These are phyloP conservation scores for Hemileccinum impolitum DNA, from an alignment of 768 basidiomycete genomes.

Conservation along the genomic window DNA sequence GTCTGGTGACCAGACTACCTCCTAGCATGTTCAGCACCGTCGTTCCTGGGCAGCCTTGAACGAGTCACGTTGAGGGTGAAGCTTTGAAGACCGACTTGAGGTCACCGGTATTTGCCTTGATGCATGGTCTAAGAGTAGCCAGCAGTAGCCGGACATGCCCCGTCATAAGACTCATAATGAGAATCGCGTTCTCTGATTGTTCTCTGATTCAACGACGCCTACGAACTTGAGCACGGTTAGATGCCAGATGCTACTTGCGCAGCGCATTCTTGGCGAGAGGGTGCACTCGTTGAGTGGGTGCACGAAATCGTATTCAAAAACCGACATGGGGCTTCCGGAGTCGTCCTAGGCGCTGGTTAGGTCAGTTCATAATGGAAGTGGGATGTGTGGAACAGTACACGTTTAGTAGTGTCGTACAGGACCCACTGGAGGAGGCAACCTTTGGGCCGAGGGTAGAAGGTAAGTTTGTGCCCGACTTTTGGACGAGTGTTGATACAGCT, in stretches of 20 bases:
- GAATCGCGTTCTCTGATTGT: slow-evolving; percentile 75
- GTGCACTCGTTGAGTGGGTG: slow-evolving; percentile 52
- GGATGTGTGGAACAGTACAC: slow-evolving; percentile 47
- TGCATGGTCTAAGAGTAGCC: no score
- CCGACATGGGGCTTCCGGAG: slow-evolving; percentile 71
- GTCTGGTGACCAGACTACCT: no score
- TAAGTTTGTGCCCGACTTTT: slow-evolving; percentile 86
- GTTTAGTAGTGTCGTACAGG: slow-evolving; percentile 83
- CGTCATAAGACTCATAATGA: slow-evolving; percentile 96
- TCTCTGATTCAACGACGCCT: slow-evolving; percentile 90
- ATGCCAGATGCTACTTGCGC: slow-evolving; percentile 86
- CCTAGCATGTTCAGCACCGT: no score
- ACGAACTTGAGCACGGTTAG: slow-evolving; percentile 96
- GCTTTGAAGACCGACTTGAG: no score
- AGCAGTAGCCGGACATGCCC: slow-evolving; percentile 84
- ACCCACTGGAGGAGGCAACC: slow-evolving; percentile 73
- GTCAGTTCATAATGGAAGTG: slow-evolving; percentile 9
- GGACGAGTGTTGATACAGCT: slow-evolving; percentile 86
- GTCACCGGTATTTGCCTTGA: no score
- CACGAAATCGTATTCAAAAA: slow-evolving; percentile 88
- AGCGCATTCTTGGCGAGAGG: slow-evolving; percentile 86
- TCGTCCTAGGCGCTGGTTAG: slow-evolving; percentile 66
- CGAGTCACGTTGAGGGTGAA: no score
- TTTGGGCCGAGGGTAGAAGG: slow-evolving; percentile 83
- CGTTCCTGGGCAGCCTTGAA: no score